Base-by-base conservation (phyloP, 2,329 filamentous ascomycete genomes). In the Hirsutella thompsonii region DNA sequence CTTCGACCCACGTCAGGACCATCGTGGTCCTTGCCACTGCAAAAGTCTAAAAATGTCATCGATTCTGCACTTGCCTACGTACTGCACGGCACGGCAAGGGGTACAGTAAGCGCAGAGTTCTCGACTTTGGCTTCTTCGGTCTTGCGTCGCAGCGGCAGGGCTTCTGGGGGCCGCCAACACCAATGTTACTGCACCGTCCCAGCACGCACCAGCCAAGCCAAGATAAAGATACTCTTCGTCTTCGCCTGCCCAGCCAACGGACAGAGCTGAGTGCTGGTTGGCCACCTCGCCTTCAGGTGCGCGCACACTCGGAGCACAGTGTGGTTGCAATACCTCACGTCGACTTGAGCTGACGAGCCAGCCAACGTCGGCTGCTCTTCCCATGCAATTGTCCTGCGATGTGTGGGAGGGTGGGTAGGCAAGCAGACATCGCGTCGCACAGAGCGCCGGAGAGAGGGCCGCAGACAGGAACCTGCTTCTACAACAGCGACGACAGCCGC, bases 241-340 rank as follows among this genome's bases (percentile, higher is more conserved):
- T 26, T 6, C 11, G 23, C 11, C 6, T 26, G 23, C 11, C 23
- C 30, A 13, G 2, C 30, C 30, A 28, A 35, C 11, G 20, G 8
- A 20, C 20, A 10, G 33, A 20, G 8, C 30, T 16, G 30, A 20
- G 19, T 30, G 32, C 39, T 34, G 20, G 11, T 20, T 36, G 38
- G 20, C 20, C 14, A 35, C 8, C n/a, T 26, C 35, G 30, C 20
- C 33, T 36, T 16, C 20, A n/a, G 36, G 36, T 23, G 18, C 34
- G 20, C 28, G 19, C n/a, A 14, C 20, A 18, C 20, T 19, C 16
- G 26, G 23, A 16, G 39, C 36, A 11, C 26, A 20, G 36, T 40
- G 26, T 37, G 39, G 39, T 32, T 37, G 33, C 39, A 41, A 41
- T 41, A 23, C 21, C 32, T 28, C 32, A 18, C 16, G n/a, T 16